These are phyloP conservation scores for Botryobasidium botryosum DNA, from an alignment of 768 basidiomycete genomes.

Conservation along the genomic window DNA sequence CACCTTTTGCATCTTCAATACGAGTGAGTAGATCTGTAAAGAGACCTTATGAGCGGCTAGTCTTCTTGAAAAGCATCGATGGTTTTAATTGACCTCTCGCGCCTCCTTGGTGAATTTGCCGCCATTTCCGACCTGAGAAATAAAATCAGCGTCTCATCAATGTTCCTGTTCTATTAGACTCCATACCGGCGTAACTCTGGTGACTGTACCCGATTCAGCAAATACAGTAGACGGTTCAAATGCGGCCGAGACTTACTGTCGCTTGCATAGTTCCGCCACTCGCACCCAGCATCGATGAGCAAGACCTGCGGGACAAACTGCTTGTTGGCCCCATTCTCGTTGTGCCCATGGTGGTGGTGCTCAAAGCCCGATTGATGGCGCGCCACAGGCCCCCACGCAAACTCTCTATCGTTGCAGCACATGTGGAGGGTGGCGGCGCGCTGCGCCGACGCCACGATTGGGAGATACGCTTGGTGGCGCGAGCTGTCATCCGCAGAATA, in stretches of 20 bases:
- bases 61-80: too few species aligned
- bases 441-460: conserved; percentile 77
- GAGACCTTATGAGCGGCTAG: too few species aligned
- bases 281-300: conserved; percentile 89
- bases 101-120: conserved; percentile 77
- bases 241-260: conserved; percentile 30
- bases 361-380: conserved; percentile 34
- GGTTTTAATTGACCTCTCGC: too few species aligned
- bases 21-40: conserved; percentile 80
- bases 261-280: conserved; percentile 54
- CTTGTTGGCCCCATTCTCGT: conserved; percentile 35
- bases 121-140: conserved; percentile 91
- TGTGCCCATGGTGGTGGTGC: conserved; percentile 24
- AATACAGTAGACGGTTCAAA: conserved; percentile 13
- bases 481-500: conserved; percentile 40
- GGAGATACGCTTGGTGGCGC: conserved; percentile 77
- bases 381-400: conserved; percentile 65
- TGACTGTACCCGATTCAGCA: conserved; percentile 17
- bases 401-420: conserved; percentile 79
- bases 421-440: conserved; percentile 87
- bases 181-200: conserved; percentile 74
- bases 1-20: conserved; percentile 80
- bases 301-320: conserved; percentile 35
- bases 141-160: too few species aligned
- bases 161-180: too few species aligned